Evolutionary conservation across 371 early-diverging fungal species (phyloP).

Genomic region (Entomophthora muscae): DNA sequence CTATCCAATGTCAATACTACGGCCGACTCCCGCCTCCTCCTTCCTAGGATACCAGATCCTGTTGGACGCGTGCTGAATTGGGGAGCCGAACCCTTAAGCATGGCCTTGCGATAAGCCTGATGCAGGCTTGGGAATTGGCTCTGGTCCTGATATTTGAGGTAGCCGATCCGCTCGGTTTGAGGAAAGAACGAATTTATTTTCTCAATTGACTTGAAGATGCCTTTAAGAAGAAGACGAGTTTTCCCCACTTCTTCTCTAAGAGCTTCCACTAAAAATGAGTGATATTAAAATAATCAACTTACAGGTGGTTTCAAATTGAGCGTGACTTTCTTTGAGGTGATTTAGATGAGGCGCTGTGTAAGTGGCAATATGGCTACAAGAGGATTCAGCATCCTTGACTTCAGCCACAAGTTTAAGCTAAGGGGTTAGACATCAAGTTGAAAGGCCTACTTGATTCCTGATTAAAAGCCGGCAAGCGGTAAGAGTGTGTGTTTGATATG

Average conservation of each 20-base stretch:
- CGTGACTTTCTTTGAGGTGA: slow-evolving; percentile 1
- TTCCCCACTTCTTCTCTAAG: neutral
- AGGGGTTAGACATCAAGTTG: neutral
- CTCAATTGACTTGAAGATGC: slow-evolving; percentile 5
- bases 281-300: neutral
- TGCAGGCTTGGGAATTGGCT: neutral
- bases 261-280: slow-evolving; percentile 1
- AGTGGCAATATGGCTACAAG: neutral
- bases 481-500: neutral
- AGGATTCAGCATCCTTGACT: neutral
- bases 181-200: slow-evolving; percentile 1
- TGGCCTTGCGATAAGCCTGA: neutral
- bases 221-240: neutral
- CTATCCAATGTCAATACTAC: neutral
- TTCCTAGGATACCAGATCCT: neutral
- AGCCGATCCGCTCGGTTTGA: neutral
- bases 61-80: neutral
- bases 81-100: slow-evolving; percentile 5
- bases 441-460: neutral
- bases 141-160: slow-evolving; percentile 1
- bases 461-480: neutral
- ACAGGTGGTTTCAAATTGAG: neutral
- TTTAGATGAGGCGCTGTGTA: slow-evolving; percentile 4
- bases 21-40: slow-evolving; percentile 2
- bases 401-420: neutral